phyloP scores from a whole-genome alignment of 192 early-diverging fungal species.

The Nowakowskiella sp. region DNA sequence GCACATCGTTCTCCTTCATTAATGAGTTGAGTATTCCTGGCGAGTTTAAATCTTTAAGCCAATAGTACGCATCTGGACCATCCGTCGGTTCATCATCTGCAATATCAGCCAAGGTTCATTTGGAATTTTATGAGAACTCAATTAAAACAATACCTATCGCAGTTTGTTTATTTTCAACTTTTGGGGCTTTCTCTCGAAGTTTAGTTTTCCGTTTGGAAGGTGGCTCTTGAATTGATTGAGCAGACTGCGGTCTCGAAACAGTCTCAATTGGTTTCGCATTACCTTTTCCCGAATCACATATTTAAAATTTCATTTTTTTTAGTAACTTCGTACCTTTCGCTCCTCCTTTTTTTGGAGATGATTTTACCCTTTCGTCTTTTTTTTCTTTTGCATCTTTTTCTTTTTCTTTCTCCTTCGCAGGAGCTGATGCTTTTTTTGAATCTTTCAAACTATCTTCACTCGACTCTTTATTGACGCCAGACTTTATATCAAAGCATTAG shows the following conservation, averaged over 20 bases:
- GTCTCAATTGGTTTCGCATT: constrained; percentile 1
- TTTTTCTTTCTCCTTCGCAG: constrained; percentile 17
- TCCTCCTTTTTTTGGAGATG: constrained; percentile 22
- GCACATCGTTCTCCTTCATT: constrained; percentile 34
- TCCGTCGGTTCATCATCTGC: constrained; percentile 43
- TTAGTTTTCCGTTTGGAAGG: constrained; percentile 39
- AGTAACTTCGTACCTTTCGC: constrained; percentile 19
- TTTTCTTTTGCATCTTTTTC: constrained; percentile 16
- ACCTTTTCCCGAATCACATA: neutral
- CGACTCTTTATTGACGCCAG: neutral
- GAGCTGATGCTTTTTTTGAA: constrained; percentile 5
- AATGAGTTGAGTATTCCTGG: constrained; percentile 28
- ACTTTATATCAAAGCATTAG: neutral
- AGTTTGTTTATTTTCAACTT: constrained; percentile 25
- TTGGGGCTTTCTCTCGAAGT: constrained; percentile 30
- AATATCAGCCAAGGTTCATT: too few species aligned
- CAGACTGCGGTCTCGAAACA: constrained; percentile 24
- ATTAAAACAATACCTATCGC: constrained; percentile 20
- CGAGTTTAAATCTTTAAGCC: constrained; percentile 32
- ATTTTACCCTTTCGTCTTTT: constrained; percentile 13
- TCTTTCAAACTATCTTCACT: constrained; percentile 11
- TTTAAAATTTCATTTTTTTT: neutral
- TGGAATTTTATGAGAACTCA: neutral
- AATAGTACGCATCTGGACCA: constrained; percentile 44
- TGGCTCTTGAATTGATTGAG: constrained; percentile 14